Evolutionary conservation across 2,329 filamentous ascomycete genomes (phyloP).

Genomic region (Exophiala viscosa): DNA sequence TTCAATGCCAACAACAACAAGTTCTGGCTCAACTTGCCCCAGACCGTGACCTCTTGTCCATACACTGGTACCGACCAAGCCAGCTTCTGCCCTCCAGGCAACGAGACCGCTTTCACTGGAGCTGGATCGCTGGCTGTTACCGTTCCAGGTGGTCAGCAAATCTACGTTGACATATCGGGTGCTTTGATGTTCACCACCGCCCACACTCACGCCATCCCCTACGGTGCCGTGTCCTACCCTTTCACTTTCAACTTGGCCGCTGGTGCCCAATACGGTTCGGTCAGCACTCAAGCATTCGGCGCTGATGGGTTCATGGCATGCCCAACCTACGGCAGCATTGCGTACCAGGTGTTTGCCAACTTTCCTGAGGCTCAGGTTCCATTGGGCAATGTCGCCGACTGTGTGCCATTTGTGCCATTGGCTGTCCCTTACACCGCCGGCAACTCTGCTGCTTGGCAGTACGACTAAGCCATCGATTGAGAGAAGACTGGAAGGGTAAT

Average conservation of each 20-base stretch:
- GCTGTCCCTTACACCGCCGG: slow-evolving; percentile 30
- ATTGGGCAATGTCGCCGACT: slow-evolving; percentile 35
- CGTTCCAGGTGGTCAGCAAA: slow-evolving; percentile 60
- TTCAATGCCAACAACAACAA: slow-evolving; percentile 11
- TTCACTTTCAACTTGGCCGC: slow-evolving; percentile 36
- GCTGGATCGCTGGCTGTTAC: slow-evolving; percentile 17
- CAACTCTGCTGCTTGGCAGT: slow-evolving; percentile 37
- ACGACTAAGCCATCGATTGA: slow-evolving; percentile 30
- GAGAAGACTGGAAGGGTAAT: too few relatives aligned
- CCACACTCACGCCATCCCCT: slow-evolving; percentile 51
- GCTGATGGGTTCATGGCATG: slow-evolving; percentile 43
- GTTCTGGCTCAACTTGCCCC: slow-evolving; percentile 9
- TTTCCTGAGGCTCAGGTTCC: slow-evolving; percentile 39
- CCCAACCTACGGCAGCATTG: slow-evolving; percentile 29
- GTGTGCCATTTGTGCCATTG: slow-evolving; percentile 37
- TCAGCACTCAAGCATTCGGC: slow-evolving; percentile 34
- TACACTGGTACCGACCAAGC: slow-evolving; percentile 3
- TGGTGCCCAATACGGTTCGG: slow-evolving; percentile 30
- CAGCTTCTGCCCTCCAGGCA: slow-evolving; percentile 2
- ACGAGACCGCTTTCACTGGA: slow-evolving; percentile 3
- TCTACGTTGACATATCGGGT: slow-evolving; percentile 55
- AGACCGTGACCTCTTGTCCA: slow-evolving; percentile 4
- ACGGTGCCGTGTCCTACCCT: slow-evolving; percentile 49
- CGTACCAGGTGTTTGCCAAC: slow-evolving; percentile 42
- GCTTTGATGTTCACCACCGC: slow-evolving; percentile 53